Percentiles rank a stretch among this genome's conserved stretches.
Conservation (phyloP, 2,329 filamentous ascomycete species). For the Ceratocystis destructans region DNA sequence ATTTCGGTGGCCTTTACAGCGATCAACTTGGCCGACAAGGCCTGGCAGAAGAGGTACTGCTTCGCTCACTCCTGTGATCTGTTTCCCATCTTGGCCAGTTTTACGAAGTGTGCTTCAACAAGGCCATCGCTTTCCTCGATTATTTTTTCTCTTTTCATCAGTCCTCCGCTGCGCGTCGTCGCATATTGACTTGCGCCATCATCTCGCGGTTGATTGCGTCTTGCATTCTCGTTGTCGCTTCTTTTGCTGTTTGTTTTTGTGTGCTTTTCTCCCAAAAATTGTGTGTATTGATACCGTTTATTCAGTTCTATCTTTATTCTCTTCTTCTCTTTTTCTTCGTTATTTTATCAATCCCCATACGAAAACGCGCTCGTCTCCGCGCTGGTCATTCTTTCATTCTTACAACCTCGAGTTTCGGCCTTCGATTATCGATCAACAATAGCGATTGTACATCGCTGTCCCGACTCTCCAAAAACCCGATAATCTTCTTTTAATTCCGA, state of each 20-base stretch:
- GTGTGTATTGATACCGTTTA: constrained; percentile 8
- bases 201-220: neutral
- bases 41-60: constrained; percentile 14
- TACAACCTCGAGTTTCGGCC: neutral
- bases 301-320: neutral
- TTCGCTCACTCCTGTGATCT: constrained; percentile 12
- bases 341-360: neutral
- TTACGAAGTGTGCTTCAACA: neutral
- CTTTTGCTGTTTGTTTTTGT: constrained; percentile 7
- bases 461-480: constrained; percentile 1
- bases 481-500: constrained; percentile 12
- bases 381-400: constrained; percentile 4
- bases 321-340: neutral
- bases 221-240: neutral
- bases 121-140: neutral
- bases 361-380: neutral
- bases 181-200: neutral
- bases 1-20: neutral
- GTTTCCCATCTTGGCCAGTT: constrained; percentile 2
- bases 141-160: neutral
- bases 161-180: constrained; percentile 1
- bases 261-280: constrained; percentile 7
- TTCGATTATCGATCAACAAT: neutral
- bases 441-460: neutral
- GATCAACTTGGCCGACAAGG: constrained; percentile 13